These are phyloP conservation scores for Aspergillus neotritici DNA, from an alignment of 2,329 filamentous ascomycete species.

Conservation along the genomic window DNA sequence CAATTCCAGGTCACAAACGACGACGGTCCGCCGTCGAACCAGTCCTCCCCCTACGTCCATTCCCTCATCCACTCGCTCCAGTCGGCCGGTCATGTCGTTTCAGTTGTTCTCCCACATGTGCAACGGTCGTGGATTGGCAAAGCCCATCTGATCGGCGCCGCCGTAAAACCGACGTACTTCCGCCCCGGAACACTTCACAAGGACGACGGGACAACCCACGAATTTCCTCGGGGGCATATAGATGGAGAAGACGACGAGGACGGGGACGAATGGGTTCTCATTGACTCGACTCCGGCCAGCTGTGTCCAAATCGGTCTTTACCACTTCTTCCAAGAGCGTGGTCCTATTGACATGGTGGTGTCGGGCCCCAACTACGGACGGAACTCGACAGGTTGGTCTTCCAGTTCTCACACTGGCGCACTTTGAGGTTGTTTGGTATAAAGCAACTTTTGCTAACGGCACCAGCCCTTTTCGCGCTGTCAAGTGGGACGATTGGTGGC, in stretches of 20 bases:
- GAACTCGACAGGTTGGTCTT: conserved; percentile 56
- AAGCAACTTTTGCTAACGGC: too few relatives aligned
- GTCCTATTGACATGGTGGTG: conserved; percentile 69
- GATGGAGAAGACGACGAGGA: conserved; percentile 49
- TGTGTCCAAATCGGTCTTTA: conserved; percentile 78
- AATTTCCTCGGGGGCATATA: conserved; percentile 49
- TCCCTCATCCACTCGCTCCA: conserved; percentile 66
- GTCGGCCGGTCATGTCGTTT: conserved; percentile 74
- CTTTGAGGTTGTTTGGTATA: too few relatives aligned
- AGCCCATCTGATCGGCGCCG: conserved; percentile 89
- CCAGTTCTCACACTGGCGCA: too few relatives aligned
- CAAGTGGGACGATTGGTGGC: conserved; percentile 70
- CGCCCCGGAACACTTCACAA: conserved; percentile 57
- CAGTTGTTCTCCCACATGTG: conserved; percentile 81
- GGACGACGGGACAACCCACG: conserved; percentile 63
- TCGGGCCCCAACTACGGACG: conserved; percentile 78
- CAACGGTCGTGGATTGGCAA: conserved; percentile 99
- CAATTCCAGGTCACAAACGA: conserved; percentile 55
- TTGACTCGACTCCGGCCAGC: conserved; percentile 74
- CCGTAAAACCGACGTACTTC: conserved; percentile 79
- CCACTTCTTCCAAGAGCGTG: conserved; percentile 68
- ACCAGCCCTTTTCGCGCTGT: conserved; percentile 65
- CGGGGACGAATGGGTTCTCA: conserved; percentile 72
- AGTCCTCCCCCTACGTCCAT: conserved; percentile 76
- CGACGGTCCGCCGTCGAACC: conserved; percentile 71